Percentiles rank a stretch among this genome's conserved stretches.
These are phyloP conservation scores for Yarrowia sp. DNA, from an alignment of 805 yeast genomes.

Conservation along the genomic window DNA sequence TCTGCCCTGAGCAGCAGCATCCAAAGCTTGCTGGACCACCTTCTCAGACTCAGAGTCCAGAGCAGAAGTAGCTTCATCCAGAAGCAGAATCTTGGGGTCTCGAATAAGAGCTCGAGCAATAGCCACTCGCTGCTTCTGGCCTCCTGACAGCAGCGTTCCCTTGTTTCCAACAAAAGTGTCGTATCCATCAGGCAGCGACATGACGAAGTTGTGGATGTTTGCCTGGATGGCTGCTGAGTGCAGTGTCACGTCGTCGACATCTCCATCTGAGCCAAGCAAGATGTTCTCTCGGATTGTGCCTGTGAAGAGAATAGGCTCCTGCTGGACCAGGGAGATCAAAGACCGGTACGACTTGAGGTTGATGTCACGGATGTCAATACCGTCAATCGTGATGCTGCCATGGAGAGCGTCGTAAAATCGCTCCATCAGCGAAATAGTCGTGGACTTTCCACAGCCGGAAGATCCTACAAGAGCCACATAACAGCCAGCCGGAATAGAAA, in stretches of 20 bases:
- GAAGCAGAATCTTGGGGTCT: constrained; percentile 57
- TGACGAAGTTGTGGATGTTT: constrained; percentile 56
- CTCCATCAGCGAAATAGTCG: constrained; percentile 52
- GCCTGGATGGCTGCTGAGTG: constrained; percentile 51
- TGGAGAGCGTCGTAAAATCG: constrained; percentile 51
- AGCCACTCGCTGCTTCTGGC: constrained; percentile 74
- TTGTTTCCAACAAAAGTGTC: constrained; percentile 56
- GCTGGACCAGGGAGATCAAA: constrained; percentile 58
- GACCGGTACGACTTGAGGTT: constrained; percentile 53
- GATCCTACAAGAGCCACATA: constrained; percentile 68
- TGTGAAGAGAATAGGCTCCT: constrained; percentile 56
- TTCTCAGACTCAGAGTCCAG: constrained; percentile 70
- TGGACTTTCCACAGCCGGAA: constrained; percentile 63
- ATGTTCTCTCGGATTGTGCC: constrained; percentile 58
- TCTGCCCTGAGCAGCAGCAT: constrained; percentile 62
- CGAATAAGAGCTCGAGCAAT: constrained; percentile 72
- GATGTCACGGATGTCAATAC: constrained; percentile 47
- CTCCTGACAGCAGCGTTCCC: constrained; percentile 64
- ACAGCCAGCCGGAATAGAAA: constrained; percentile 49
- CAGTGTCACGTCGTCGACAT: constrained; percentile 45
- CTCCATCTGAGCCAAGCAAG: constrained; percentile 45
- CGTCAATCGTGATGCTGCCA: constrained; percentile 54
- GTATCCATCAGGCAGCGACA: constrained; percentile 57
- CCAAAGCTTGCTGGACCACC: constrained; percentile 69
- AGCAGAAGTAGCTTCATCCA: constrained; percentile 72